Base-by-base conservation (phyloP, 352 stramenopile species). In the Phytophthora ohioensis region DNA sequence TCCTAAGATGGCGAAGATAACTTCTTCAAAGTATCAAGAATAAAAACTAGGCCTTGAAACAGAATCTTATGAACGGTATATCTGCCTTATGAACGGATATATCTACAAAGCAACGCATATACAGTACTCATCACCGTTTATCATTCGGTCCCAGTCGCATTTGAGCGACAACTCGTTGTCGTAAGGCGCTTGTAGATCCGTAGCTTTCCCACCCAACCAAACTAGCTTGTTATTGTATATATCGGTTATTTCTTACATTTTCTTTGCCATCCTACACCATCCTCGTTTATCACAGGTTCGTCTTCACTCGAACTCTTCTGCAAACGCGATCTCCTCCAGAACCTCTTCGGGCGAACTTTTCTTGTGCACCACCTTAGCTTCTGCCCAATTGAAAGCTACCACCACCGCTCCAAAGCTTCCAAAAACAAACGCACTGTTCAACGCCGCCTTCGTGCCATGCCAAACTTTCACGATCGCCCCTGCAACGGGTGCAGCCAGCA, bases 321-420 rank as follows among this genome's bases (percentile, higher is more conserved):
- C 75, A 39, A 83, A 85, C 35, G 78, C 78, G 54, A 84, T 76
- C 59, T 85, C 75, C 46, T 85, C 73, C 15, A 84, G 78, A 5
- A 82, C 61, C 15, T 81, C 76, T 32, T 78, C 69, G 0, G 71
- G 70, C 9, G 60, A 69, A 52, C 47, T 68, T 13, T 72, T 64
- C 34, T 81, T 59, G 31, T 72, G 71, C 35, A 53, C 48, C 4
- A 91, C 57, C 17, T 79, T 71, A n/a, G 54, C 36, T 27, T 81
- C 64, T 3, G 54, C 57, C 35, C 69, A 60, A 56, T 72, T 79
- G 43, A 81, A 81, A 1, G 69, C 76, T n/a, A 85, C 52, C 39
- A 89, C 60, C 9, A 91, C 62, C 0, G 67, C 68, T 3, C 71
- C 82, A 31, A 85, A 69, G 31, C 54, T 73, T 42, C 80, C 82